Percentiles rank a stretch among this genome's conserved stretches.
phyloP scores from a whole-genome alignment of 805 yeast species.

The Saturnispora diversa region DNA sequence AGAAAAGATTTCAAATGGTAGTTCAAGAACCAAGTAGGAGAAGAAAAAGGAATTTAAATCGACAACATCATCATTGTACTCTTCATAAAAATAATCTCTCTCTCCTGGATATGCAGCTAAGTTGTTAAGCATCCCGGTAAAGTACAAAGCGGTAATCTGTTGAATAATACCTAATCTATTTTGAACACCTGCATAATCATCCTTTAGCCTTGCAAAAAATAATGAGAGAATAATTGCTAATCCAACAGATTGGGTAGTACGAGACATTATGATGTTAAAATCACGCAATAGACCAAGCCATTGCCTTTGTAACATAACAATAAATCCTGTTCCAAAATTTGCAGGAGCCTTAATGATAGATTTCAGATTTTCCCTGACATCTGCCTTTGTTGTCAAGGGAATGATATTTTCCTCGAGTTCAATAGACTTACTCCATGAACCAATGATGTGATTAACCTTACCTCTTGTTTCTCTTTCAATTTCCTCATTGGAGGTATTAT shows the following conservation, averaged over 20 bases:
- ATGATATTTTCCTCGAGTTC: neutral
- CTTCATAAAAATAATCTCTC: conserved; percentile 69
- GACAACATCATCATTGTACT: conserved; percentile 64
- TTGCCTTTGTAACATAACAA: conserved; percentile 32
- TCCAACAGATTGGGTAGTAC: conserved; percentile 56
- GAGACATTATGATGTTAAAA: conserved; percentile 53
- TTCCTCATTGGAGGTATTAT: conserved; percentile 37
- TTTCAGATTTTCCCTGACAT: conserved; percentile 20
- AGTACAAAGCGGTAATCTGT: conserved; percentile 63
- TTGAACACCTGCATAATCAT: conserved; percentile 43
- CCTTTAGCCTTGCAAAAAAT: conserved; percentile 54
- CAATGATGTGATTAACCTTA: conserved; percentile 34
- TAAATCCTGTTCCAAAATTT: conserved; percentile 28
- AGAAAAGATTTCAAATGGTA: conserved; percentile 61
- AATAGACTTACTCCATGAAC: conserved; percentile 29
- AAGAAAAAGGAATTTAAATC: conserved; percentile 55
- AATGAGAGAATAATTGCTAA: conserved; percentile 59
- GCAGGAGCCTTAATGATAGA: conserved; percentile 29
- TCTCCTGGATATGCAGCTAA: conserved; percentile 69
- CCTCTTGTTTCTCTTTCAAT: conserved; percentile 34
- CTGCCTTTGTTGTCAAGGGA: conserved; percentile 15
- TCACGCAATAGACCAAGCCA: conserved; percentile 39
- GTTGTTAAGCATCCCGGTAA: conserved; percentile 73
- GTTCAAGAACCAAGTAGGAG: conserved; percentile 51
- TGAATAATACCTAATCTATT: conserved; percentile 72